Evolutionary conservation across 108 stramenopile species (phyloP).

Genomic region (Discostella pseudostelligera): DNA sequence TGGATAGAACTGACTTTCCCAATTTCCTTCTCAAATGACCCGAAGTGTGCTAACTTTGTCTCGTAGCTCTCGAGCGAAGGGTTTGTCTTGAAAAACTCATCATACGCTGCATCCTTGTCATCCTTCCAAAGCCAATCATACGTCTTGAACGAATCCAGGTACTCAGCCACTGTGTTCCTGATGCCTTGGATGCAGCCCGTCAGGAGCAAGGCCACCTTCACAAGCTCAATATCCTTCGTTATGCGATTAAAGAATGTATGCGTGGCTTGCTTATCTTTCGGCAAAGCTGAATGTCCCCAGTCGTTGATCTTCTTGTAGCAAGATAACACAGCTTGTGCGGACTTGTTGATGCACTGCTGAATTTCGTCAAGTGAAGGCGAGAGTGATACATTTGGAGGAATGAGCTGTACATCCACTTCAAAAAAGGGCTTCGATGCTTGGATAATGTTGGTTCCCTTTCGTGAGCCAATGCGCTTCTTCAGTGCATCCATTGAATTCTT

Average conservation of each 20-base stretch:
- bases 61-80: slow-evolving; percentile 82
- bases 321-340: slow-evolving; percentile 80
- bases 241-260: slow-evolving; percentile 86
- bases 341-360: slow-evolving; percentile 85
- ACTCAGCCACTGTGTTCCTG: slow-evolving; percentile 84
- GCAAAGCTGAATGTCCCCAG: slow-evolving; percentile 48
- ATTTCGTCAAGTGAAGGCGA: slow-evolving; percentile 85
- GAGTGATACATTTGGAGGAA: slow-evolving; percentile 68
- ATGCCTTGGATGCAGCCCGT: slow-evolving; percentile 89
- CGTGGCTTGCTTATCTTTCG: slow-evolving; percentile 34
- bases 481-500: slow-evolving; percentile 89
- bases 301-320: slow-evolving; percentile 85
- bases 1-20: slow-evolving; percentile 71
- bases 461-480: slow-evolving; percentile 78
- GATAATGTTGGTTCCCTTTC: slow-evolving; percentile 55
- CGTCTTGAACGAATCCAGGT: slow-evolving; percentile 61
- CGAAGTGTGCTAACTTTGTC: slow-evolving; percentile 62
- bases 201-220: slow-evolving; percentile 84
- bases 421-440: slow-evolving; percentile 75
- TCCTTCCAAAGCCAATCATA: slow-evolving; percentile 90
- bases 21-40: slow-evolving; percentile 62
- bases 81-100: slow-evolving; percentile 62
- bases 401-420: slow-evolving; percentile 86
- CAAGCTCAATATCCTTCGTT: slow-evolving; percentile 89
- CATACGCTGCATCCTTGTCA: slow-evolving; percentile 84